Conservation (phyloP, 2,329 filamentous ascomycete species). For the Trichophyton schoenleinii region DNA sequence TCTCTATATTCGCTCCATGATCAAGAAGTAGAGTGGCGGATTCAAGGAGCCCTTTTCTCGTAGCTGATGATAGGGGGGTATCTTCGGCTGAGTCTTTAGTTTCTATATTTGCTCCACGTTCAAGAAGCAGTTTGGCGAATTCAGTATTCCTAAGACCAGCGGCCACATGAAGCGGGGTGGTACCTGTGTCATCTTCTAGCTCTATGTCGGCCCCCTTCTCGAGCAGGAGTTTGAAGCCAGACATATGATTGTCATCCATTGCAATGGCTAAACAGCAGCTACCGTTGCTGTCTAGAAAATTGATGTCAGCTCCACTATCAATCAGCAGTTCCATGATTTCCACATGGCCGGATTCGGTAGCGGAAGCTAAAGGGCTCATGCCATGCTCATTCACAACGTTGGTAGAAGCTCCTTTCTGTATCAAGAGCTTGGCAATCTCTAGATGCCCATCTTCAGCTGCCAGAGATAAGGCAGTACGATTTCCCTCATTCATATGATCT, state of each 20-base stretch:
- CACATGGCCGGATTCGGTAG: not conserved
- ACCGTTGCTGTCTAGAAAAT: not conserved
- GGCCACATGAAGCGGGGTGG: not conserved
- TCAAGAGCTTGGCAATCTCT: not conserved
- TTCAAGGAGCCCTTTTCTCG: not conserved
- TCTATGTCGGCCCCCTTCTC: not conserved
- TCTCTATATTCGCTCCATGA: not conserved
- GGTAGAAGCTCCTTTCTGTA: not conserved
- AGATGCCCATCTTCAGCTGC: not conserved
- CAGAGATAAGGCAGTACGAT: not conserved
- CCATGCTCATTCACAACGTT: not conserved
- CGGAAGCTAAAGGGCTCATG: not conserved
- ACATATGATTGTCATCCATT: not conserved
- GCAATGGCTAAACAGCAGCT: not conserved
- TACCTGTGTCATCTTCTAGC: not conserved
- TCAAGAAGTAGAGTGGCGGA: not conserved
- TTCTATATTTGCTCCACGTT: not conserved
- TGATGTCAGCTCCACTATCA: not conserved
- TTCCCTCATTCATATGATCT: not conserved
- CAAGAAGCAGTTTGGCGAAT: not conserved
- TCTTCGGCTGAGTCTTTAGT: not conserved
- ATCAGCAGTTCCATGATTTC: not conserved
- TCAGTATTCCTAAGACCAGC: not conserved
- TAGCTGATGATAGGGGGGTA: not conserved
- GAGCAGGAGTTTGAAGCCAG: not conserved